Evolutionary conservation across 352 stramenopile species (phyloP).

Genomic region (Discostella stelligera): DNA sequence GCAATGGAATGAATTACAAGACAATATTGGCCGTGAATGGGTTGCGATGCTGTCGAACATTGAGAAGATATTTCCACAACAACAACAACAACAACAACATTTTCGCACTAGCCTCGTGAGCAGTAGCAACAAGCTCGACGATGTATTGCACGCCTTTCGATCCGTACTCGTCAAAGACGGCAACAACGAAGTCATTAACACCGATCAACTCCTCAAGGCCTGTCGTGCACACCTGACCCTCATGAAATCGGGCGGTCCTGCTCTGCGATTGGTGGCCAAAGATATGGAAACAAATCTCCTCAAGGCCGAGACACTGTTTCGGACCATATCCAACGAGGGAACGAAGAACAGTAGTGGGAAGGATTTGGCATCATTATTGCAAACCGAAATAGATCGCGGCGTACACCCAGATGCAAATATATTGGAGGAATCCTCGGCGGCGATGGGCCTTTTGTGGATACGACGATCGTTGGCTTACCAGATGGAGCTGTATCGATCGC

Average conservation of each 20-base stretch:
- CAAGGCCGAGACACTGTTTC: conserved; percentile 50
- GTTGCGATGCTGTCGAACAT: background rate
- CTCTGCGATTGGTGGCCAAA: conserved; percentile 35
- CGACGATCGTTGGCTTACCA: conserved; percentile 48
- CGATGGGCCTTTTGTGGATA: conserved; percentile 59
- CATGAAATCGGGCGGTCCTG: conserved; percentile 22
- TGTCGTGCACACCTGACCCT: conserved; percentile 27
- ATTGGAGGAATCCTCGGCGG: conserved; percentile 49
- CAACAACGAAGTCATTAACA: conserved; percentile 20
- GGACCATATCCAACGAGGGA: background rate
- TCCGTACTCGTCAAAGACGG: conserved; percentile 7
- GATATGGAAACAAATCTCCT: conserved; percentile 53
- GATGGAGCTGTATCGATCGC: conserved; percentile 40
- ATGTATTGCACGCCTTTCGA: conserved; percentile 22
- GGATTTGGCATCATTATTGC: conserved; percentile 38
- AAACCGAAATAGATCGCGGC: conserved; percentile 32
- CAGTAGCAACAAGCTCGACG: conserved; percentile 25
- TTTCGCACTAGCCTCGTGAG: background rate
- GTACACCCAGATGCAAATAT: conserved; percentile 44
- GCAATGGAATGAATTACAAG: conserved; percentile 5
- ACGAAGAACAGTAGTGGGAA: conserved; percentile 23
- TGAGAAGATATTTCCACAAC: background rate
- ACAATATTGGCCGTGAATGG: conserved; percentile 8
- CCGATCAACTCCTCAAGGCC: conserved; percentile 28
- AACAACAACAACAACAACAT: background rate